phyloP scores from a whole-genome alignment of 331 rosid species.

The Malus hybrid region DNA sequence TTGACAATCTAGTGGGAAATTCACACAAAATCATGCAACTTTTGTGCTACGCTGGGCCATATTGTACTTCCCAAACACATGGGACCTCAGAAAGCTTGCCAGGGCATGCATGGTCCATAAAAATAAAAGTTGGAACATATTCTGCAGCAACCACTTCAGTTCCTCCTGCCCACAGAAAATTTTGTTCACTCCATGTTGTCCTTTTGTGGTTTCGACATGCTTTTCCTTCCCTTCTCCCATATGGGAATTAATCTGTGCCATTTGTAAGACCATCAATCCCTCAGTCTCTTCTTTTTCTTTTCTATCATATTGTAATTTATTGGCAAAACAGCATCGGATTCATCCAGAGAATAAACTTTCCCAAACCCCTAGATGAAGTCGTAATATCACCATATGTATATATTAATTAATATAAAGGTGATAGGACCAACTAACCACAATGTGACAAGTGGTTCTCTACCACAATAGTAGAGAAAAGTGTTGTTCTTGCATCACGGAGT shows the following conservation, averaged over 20 bases:
- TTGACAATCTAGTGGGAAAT: not conserved
- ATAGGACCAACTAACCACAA: no score
- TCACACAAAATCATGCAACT: no score
- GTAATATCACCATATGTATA: no score
- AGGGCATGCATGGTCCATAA: not conserved
- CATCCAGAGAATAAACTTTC: not conserved
- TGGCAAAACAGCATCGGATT: constrained; percentile 1
- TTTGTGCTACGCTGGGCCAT: not conserved
- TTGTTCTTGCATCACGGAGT: no score
- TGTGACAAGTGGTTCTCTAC: no score
- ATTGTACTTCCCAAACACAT: not conserved
- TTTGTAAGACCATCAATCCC: not conserved
- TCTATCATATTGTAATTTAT: not conserved
- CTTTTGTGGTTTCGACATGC: not conserved
- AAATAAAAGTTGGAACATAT: not conserved
- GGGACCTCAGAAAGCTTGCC: not conserved
- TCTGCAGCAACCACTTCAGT: not conserved
- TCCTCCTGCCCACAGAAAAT: not conserved
- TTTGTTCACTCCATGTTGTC: not conserved
- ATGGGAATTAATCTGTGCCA: not conserved
- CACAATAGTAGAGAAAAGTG: no score
- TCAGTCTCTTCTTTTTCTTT: not conserved
- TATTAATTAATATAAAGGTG: no score
- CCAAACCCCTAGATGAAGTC: not conserved
- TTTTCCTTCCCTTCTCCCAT: not conserved